These are phyloP conservation scores for Euphorbia tirucalli DNA, from an alignment of 345 rosid genomes.

Conservation along the genomic window DNA sequence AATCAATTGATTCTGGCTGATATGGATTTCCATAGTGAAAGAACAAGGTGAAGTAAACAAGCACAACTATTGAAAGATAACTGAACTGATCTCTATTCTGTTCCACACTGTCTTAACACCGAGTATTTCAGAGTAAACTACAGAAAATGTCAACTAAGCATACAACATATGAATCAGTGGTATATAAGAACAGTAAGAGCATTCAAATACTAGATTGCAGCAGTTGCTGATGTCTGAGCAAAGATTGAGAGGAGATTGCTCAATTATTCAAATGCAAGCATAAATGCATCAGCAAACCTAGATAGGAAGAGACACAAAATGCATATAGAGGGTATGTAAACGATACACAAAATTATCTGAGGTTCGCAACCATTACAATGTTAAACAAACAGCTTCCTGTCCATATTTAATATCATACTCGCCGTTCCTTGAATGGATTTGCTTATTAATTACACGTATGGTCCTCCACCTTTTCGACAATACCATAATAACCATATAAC, in stretches of 20 bases:
- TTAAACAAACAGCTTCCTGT: background rate
- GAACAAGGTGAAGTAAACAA: background rate
- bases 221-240: background rate
- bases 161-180: background rate
- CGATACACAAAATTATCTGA: background rate
- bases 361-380: background rate
- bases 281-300: no score
- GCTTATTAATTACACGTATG: no score
- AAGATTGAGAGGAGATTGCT: background rate
- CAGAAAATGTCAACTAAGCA: background rate
- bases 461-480: no score
- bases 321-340: background rate
- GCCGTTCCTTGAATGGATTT: background rate
- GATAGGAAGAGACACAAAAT: no score
- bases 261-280: no score
- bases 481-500: no score
- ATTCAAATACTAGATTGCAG: background rate
- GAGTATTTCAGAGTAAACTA: background rate
- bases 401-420: background rate
- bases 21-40: background rate
- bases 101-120: background rate
- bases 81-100: background rate
- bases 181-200: background rate
- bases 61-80: slow-evolving; percentile 2
- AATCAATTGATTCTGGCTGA: background rate